Evolutionary conservation across 139 green algal species (phyloP).

Genomic region (Yamagishiella unicocca): DNA sequence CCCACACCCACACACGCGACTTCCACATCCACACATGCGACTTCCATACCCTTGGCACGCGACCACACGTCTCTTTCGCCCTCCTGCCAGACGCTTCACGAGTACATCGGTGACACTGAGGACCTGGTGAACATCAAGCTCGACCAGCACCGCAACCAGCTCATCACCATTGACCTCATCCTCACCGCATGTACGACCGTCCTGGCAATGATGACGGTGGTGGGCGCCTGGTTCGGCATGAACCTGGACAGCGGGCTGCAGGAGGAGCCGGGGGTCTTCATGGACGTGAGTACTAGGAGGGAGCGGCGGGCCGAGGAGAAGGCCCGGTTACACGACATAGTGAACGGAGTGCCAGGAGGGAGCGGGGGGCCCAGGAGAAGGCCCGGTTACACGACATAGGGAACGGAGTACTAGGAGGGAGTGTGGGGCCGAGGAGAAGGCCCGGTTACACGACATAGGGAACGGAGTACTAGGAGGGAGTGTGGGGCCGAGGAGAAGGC

Average conservation of each 20-base stretch:
- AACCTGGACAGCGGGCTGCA: slow-evolving; percentile 81
- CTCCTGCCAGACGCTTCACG: slow-evolving; percentile 59
- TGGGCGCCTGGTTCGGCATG: slow-evolving; percentile 89
- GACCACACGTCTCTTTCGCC: no score
- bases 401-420: background rate
- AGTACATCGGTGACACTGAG: slow-evolving; percentile 73
- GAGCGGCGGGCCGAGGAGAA: no score
- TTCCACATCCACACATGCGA: no score
- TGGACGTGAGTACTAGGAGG: slow-evolving; percentile 44
- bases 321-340: no score
- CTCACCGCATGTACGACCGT: slow-evolving; percentile 77
- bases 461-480: no score
- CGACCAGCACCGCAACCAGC: slow-evolving; percentile 89
- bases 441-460: no score
- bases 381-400: no score
- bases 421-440: no score
- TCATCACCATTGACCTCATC: slow-evolving; percentile 88
- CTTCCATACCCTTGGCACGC: no score
- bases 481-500: no score
- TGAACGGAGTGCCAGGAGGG: background rate
- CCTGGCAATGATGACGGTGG: slow-evolving; percentile 48
- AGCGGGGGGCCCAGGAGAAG: no score
- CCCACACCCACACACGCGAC: no score
- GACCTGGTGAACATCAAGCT: slow-evolving; percentile 92
- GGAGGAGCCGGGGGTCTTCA: slow-evolving; percentile 40